Evolutionary conservation across 306 rosid species (phyloP), one percentile per base, ranked within the genome.

Genomic region (Vigna radiata): DNA sequence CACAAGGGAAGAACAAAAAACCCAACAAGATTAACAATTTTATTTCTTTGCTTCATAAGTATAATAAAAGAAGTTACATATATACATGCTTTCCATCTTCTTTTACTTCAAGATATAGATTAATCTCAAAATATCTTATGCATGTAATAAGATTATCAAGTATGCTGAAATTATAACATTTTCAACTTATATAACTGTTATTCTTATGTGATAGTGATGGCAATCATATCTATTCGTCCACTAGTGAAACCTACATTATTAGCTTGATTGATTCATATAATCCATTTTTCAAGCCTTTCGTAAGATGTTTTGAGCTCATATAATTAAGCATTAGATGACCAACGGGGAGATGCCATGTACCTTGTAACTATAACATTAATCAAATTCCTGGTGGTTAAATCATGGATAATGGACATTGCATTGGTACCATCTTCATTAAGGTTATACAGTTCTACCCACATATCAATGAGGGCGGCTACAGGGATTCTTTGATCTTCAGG

Each of bases 401-500:
- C 79, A 63, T 75, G 59, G 78, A 85, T 7, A 5, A 79, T 67
- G 79, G 82, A 27, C 86, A 85, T 79, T 44, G 89, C 89, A n/a
- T 79, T 55, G 25, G 64, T 37, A 5, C 82, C 81, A 67, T 68
- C 55, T 56, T 76, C 86, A 60, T 86, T 83, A 44, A 88, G 62
- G 10, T 67, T 72, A 62, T 93, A 39, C 56, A 85, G 79, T 73
- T 86, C 93, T n/a, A 77, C 56, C 90, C 89, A 89, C 67, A 91
- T 88, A 79, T 91, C 97, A 72, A 90, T 64, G 41, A 93, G 84
- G 39, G 76, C 78, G 65, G 89, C 25, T 55, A 75, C 94, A 61
- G 88, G 88, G 31, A 93, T 87, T 73, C 85, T 87, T 67, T 79
- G 90, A 68, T 87, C 92, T 77, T 87, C 94, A 1, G 91, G 97